Percentiles rank a stretch among this genome's conserved stretches.
These are phyloP conservation scores for Rhododendron mucronatum DNA, from an alignment of 148 eudicot genomes.

Conservation along the genomic window DNA sequence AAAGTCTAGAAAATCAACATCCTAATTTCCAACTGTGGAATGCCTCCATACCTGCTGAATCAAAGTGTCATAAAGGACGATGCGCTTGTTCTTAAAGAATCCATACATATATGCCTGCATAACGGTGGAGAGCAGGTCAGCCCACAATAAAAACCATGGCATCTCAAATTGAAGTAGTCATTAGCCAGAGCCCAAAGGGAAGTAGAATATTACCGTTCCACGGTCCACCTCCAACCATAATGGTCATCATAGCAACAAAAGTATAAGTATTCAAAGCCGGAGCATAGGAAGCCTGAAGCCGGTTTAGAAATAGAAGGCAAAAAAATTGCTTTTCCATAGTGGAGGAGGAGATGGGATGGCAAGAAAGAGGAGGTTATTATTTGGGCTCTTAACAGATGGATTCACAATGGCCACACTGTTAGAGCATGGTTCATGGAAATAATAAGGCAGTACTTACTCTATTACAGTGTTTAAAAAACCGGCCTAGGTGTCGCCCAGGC, in stretches of 20 bases:
- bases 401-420: not conserved
- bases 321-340: not conserved
- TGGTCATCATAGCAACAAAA: not conserved
- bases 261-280: not conserved
- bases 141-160: not conserved
- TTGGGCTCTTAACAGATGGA: not conserved
- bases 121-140: constrained; percentile 12
- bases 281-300: not conserved
- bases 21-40: not conserved
- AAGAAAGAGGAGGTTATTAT: not conserved
- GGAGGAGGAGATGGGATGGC: constrained; percentile 2
- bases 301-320: not conserved
- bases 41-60: constrained; percentile 72
- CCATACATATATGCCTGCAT: constrained; percentile 99
- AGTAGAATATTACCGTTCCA: not conserved
- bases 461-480: too few relatives aligned
- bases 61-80: constrained; percentile 93
- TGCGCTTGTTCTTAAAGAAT: constrained; percentile 95
- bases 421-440: not conserved
- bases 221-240: not conserved
- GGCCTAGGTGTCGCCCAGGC: not conserved
- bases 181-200: not conserved
- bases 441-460: not conserved
- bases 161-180: not conserved
- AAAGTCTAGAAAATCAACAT: not conserved